These are phyloP conservation scores for Camelina neglecta DNA, from an alignment of 345 rosid genomes.

Conservation along the genomic window DNA sequence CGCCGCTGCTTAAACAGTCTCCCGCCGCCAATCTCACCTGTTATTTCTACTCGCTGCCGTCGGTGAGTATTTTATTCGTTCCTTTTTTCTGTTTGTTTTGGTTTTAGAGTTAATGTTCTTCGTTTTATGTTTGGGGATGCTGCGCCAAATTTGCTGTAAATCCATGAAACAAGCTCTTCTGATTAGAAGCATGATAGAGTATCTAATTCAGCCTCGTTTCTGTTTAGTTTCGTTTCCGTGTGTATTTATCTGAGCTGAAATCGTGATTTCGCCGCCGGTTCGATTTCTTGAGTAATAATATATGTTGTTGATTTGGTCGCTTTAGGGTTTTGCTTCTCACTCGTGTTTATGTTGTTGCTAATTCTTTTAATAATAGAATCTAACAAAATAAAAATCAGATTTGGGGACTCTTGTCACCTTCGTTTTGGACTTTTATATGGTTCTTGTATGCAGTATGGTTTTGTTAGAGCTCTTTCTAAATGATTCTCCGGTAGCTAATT, in stretches of 20 bases:
- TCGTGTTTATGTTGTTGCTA: background rate
- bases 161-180: constrained; percentile 11
- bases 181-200: constrained; percentile 13
- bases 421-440: background rate
- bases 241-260: background rate
- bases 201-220: constrained; percentile 1
- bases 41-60: constrained; percentile 1
- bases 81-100: background rate
- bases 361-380: background rate
- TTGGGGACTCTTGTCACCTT: background rate
- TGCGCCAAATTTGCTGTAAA: constrained; percentile 3
- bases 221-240: background rate
- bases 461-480: background rate
- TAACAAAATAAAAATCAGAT: background rate
- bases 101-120: background rate
- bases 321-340: constrained; percentile 20
- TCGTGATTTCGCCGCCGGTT: constrained; percentile 16
- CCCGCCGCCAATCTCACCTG: background rate
- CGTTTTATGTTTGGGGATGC: background rate
- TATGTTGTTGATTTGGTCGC: constrained; percentile 18
- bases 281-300: background rate
- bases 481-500: background rate
- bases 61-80: constrained; percentile 17
- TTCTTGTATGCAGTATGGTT: background rate
- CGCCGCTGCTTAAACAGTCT: constrained; percentile 11